Percentiles rank a stretch among this genome's conserved stretches.
Conservation (phyloP, 495 filamentous ascomycete genomes). For the Amphirosellinia nigrospora region DNA sequence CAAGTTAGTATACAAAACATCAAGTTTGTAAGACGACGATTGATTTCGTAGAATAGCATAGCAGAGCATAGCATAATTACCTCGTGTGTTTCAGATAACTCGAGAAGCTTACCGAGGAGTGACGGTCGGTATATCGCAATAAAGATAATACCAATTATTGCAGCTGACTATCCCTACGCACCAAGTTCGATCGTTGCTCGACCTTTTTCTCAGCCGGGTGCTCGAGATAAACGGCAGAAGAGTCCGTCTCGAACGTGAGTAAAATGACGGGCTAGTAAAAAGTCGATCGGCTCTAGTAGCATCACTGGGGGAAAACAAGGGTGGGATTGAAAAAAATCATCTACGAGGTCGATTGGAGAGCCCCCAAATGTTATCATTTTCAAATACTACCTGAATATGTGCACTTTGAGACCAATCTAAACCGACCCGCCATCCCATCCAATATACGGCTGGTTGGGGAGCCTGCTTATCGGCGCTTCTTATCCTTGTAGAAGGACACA, state of each 20-base stretch:
- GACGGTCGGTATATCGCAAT: neutral
- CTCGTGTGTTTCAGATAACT: neutral
- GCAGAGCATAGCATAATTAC: no score
- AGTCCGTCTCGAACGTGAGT: neutral
- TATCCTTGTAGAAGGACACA: neutral
- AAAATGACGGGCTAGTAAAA: neutral
- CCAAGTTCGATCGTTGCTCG: neutral
- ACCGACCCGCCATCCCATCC: constrained; percentile 1
- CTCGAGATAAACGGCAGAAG: neutral
- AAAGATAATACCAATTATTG: neutral
- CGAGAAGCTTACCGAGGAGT: neutral
- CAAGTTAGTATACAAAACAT: neutral
- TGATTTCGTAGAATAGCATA: neutral
- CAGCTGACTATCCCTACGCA: neutral
- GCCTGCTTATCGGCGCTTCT: neutral
- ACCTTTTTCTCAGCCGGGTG: neutral
- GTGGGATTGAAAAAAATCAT: neutral
- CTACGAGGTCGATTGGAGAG: neutral
- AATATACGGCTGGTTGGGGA: neutral
- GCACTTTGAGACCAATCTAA: constrained; percentile 14
- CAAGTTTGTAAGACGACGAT: neutral
- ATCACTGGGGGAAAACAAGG: neutral
- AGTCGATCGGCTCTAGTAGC: neutral
- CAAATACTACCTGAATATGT: no score
- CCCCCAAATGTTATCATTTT: neutral